Base-by-base conservation (phyloP, 257 asterid species). In the Ilex asprella region DNA sequence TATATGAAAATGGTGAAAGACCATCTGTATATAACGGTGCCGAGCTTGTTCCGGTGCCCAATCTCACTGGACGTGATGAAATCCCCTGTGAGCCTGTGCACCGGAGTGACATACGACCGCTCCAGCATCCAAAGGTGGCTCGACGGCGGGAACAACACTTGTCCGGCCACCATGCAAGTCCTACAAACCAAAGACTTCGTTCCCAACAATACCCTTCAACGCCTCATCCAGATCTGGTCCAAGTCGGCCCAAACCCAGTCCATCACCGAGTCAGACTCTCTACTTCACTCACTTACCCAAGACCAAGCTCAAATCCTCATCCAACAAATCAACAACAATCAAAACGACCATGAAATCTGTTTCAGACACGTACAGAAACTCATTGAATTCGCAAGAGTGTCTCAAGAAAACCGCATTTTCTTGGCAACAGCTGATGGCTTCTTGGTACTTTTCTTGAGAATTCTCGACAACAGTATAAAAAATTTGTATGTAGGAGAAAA, bases 91-190 rank as follows among this genome's bases (percentile, higher is more conserved):
- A 89, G 94, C 64, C 72, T 89, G 55, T 89, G 84, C 79, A 89
- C 95, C 13, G 97, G 97, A 4, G 95, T 86, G 13, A 89, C 97
- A 12, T 89, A 89, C 67, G 97, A 89, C 57, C 86, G 97, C 27
- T 51, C 69, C 75, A 79, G 85, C 76, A 89, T 89, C 74, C 94
- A 86, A 67, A 81, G 85, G 64, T 89, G 97, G 97, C 75, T 89
- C 16, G 95, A 86, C 76, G 79, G 73, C 71, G 97, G 97, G 29
- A 86, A 89, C 68, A 84, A 86, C 73, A 89, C 97, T 16, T 89
- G 97, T 68, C 97, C 97, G 39, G 95, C 97, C 65, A 89, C 97
- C 78, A 89, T 89, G 97, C 97, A 86, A 75, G 76, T 78, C 16
- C 83, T 89, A 6, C 84, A 67, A 0, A 68, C 56, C 10, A 84